Conservation (phyloP, 2,329 filamentous ascomycete species). For the Xylariaceae sp. region DNA sequence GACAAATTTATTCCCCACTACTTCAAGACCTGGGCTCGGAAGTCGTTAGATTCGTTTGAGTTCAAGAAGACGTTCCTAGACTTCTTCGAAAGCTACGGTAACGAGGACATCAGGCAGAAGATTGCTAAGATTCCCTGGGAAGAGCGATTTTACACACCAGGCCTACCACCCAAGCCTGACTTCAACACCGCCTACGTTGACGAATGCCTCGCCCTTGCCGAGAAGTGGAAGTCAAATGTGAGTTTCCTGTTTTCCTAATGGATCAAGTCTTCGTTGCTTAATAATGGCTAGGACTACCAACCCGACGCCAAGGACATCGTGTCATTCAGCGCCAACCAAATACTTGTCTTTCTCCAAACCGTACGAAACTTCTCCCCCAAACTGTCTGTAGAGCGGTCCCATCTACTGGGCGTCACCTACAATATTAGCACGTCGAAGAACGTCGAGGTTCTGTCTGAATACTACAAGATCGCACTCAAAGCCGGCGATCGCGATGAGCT, state of each 20-base stretch:
- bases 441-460: slow-evolving; percentile 79
- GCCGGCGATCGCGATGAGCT: slow-evolving; percentile 68
- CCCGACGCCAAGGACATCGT: slow-evolving; percentile 67
- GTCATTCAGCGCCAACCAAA: slow-evolving; percentile 78
- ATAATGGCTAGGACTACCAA: slow-evolving; percentile 45
- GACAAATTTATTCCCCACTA: slow-evolving; percentile 96
- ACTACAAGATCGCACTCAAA: slow-evolving; percentile 73
- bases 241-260: slow-evolving; percentile 24
- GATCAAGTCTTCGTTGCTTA: slow-evolving; percentile 9
- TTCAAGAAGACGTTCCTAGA: slow-evolving; percentile 85
- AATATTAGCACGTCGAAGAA: slow-evolving; percentile 72
- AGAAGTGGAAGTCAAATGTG: slow-evolving; percentile 69
- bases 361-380: slow-evolving; percentile 64
- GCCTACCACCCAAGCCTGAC: slow-evolving; percentile 81
- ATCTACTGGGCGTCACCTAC: slow-evolving; percentile 71
- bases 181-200: slow-evolving; percentile 89
- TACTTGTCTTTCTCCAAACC: slow-evolving; percentile 83
- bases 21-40: slow-evolving; percentile 78
- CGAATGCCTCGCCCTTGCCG: slow-evolving; percentile 75
- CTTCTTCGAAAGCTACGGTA: slow-evolving; percentile 69
- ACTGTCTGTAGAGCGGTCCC: slow-evolving; percentile 61
- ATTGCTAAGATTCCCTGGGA: slow-evolving; percentile 83
- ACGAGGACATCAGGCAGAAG: slow-evolving; percentile 59
- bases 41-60: slow-evolving; percentile 88
- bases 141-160: slow-evolving; percentile 80